Evolutionary conservation across 2,329 filamentous ascomycete genomes (phyloP).

Genomic region (Mollisiaceae sp.): DNA sequence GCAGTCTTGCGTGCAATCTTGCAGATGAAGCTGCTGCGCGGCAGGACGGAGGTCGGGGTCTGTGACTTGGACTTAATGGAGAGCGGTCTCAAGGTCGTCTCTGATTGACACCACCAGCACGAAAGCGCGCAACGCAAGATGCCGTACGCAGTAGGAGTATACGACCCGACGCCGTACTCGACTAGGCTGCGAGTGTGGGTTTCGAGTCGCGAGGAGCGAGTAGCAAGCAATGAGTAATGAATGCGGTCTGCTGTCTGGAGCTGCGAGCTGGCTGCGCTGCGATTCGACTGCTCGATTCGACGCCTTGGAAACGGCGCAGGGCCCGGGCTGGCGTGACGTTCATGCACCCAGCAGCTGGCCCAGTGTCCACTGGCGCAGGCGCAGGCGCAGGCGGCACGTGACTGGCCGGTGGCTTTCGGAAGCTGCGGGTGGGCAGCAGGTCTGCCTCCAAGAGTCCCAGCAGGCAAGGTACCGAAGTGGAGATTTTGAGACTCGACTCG

Average conservation of each 20-base stretch:
- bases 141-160: no score
- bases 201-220: neutral
- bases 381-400: no score
- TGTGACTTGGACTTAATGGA: neutral
- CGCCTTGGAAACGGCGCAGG: neutral
- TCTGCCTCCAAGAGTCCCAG: no score
- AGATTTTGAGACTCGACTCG: neutral
- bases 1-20: no score
- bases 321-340: slow-evolving; percentile 1
- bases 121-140: neutral
- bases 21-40: neutral
- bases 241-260: no score
- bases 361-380: no score
- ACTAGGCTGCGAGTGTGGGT: neutral
- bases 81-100: neutral
- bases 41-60: neutral
- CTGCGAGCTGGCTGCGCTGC: neutral
- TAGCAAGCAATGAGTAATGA: no score
- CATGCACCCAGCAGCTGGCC: neutral
- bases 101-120: neutral
- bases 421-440: neutral
- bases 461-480: neutral
- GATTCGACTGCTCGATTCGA: slow-evolving; percentile 4
- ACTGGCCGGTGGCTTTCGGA: neutral
- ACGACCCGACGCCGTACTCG: neutral